Base-by-base conservation (phyloP, 2,329 filamentous ascomycete species). In the Emericellopsis cladophorae region DNA sequence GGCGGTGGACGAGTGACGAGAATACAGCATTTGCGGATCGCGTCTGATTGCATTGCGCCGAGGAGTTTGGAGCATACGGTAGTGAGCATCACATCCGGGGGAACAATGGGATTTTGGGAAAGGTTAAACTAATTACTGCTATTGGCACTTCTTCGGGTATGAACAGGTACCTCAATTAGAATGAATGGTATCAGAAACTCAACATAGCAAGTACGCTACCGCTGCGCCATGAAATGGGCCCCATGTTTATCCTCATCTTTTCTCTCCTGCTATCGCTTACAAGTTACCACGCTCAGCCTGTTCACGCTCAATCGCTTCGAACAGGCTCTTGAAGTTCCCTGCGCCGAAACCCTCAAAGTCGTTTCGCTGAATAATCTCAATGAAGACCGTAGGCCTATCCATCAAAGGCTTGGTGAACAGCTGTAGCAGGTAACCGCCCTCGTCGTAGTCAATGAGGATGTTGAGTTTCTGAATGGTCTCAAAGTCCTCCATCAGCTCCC, bases 371-470 rank as follows among this genome's bases (percentile, higher is more conserved):
- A 95, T 95, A 52, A 95, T 94, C 73, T 95, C 90, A 47, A 95
- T 79, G 57, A 95, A 95, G 23, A 95, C 89, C 4, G 90, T 95
- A 21, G 90, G 90, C 11, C 90, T 79, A 62, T 95, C 89, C 81
- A 95, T 85, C 49, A 95, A 62, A 48, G 90, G 90, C 76, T 87
- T 87, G 26, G 81, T 86, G 60, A 87, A 87, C 29, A 87, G 65
- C 63, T 81, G 76, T 42, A 81, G 61, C 47, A 95, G 61, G 61
- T 95, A 95, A 1, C 90, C 90, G 21, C 76, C 78, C 70, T 95
- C 88, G 52, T 95, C 90, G 54, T 95, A 95, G 64, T 95, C 89
- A 54, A 95, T 92, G 52, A 96, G 64, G 51, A 95, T 94, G 60
- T 89, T 86, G 51, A 95, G 65, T 39, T 69, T 69, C 67, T 84